A percentile compares a stretch with the other conserved stretches of the same genome.
Conservation (phyloP, 148 eudicot species). For the Polygonum aviculare region DNA sequence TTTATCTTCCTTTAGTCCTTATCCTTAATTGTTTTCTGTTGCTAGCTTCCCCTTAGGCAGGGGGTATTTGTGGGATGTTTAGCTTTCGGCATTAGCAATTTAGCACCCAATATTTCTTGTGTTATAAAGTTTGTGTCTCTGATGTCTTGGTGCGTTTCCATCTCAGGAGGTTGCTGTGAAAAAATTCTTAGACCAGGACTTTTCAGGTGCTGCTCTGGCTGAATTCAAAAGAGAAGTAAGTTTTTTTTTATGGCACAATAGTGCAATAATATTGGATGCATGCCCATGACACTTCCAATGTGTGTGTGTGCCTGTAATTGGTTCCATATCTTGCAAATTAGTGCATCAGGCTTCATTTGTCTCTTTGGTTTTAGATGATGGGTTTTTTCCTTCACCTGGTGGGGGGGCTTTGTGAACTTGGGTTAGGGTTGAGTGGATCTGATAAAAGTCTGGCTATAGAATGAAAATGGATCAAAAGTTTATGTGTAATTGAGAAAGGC, state of each 20-base stretch:
- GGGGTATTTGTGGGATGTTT: neutral
- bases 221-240: conserved; percentile 97
- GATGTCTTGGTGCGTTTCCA: neutral
- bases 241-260: neutral
- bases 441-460: neutral
- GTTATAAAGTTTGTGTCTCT: neutral
- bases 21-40: neutral
- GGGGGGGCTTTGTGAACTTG: neutral
- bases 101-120: neutral
- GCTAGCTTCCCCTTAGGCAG: neutral
- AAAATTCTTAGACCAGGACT: conserved; percentile 98
- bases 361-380: neutral
- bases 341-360: neutral
- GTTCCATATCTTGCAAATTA: neutral
- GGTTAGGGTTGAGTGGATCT: neutral
- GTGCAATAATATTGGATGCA: neutral
- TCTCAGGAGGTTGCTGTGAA: conserved; percentile 97
- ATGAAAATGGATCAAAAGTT: neutral
- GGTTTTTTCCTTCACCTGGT: neutral
- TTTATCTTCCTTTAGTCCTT: neutral
- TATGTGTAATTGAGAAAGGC: neutral
- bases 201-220: conserved; percentile 95
- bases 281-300: neutral
- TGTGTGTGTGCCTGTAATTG: neutral
- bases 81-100: neutral